A percentile compares a stretch with the other conserved stretches of the same genome.
Conservation (phyloP, 768 basidiomycete species). For the Boletus subparvulus region DNA sequence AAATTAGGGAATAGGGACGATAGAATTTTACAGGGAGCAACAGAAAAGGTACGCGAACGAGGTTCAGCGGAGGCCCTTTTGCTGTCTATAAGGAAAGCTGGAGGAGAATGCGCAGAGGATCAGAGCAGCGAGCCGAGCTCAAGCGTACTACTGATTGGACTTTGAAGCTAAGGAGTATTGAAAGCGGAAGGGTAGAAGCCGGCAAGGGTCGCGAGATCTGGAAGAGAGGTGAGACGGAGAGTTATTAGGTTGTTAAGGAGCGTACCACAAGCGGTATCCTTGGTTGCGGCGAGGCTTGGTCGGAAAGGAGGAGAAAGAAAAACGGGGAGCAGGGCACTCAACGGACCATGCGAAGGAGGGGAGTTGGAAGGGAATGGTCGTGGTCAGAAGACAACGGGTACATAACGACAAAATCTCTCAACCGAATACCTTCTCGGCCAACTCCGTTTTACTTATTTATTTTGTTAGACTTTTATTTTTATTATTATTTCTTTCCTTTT, state of each 20-base stretch:
- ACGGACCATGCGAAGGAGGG: conserved; percentile 37
- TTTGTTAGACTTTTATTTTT: conserved; percentile 2
- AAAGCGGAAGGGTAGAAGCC: conserved; percentile 62
- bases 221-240: not conserved
- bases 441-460: conserved; percentile 19
- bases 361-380: conserved; percentile 20
- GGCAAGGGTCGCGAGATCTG: conserved; percentile 95
- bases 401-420: conserved; percentile 24
- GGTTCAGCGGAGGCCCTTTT: conserved; percentile 43
- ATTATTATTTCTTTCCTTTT: conserved; percentile 5
- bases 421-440: conserved; percentile 29
- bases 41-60: conserved; percentile 44
- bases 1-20: conserved; percentile 18
- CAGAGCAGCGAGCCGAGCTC: conserved; percentile 66
- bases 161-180: conserved; percentile 33
- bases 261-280: conserved; percentile 54
- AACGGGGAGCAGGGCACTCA: conserved; percentile 29
- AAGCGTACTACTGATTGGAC: conserved; percentile 54
- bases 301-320: conserved; percentile 35
- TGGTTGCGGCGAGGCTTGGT: conserved; percentile 46
- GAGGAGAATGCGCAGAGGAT: conserved; percentile 25
- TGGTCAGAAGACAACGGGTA: conserved; percentile 34
- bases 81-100: conserved; percentile 17
- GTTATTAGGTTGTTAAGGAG: not conserved
- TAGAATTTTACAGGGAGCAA: conserved; percentile 26